Percentiles rank a stretch among this genome's conserved stretches.
These are phyloP conservation scores for Daldinia bambusicola DNA, from an alignment of 495 filamentous ascomycete genomes.

Conservation along the genomic window DNA sequence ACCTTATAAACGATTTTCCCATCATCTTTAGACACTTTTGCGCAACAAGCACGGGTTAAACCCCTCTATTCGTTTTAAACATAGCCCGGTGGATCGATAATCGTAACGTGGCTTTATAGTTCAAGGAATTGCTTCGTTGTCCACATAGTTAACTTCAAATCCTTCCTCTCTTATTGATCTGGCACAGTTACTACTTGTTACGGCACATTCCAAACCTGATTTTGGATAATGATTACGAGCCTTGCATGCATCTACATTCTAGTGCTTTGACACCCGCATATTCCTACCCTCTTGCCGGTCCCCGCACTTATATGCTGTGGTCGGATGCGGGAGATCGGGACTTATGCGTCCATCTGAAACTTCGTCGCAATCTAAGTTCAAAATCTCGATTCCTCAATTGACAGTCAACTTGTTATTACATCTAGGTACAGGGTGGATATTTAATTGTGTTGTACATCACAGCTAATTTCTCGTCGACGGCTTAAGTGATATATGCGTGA, in stretches of 20 bases:
- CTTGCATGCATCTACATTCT: neutral
- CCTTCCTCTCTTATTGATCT: no score
- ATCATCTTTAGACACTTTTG: no score
- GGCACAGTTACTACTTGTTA: neutral
- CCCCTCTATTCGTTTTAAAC: no score
- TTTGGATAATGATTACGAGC: neutral
- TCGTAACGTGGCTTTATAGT: neutral
- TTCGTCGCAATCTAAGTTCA: neutral
- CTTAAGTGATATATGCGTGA: neutral
- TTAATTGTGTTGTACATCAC: no score
- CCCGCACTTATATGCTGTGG: constrained; percentile 13
- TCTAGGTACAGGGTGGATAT: neutral
- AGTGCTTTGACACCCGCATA: neutral
- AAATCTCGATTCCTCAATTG: constrained; percentile 22
- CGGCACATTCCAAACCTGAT: neutral
- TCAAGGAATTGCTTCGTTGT: neutral
- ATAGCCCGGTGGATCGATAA: neutral
- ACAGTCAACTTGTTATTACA: neutral
- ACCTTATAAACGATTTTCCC: no score
- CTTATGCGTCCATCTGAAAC: constrained; percentile 2
- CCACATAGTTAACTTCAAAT: no score
- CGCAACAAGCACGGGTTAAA: no score
- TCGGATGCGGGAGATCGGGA: constrained; percentile 1
- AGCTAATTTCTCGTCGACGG: no score
- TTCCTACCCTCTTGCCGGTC: constrained; percentile 7